Evolutionary conservation across 2,329 filamentous ascomycete genomes (phyloP), one percentile per base, ranked within the genome.

Genomic region (Fusarium sororula): DNA sequence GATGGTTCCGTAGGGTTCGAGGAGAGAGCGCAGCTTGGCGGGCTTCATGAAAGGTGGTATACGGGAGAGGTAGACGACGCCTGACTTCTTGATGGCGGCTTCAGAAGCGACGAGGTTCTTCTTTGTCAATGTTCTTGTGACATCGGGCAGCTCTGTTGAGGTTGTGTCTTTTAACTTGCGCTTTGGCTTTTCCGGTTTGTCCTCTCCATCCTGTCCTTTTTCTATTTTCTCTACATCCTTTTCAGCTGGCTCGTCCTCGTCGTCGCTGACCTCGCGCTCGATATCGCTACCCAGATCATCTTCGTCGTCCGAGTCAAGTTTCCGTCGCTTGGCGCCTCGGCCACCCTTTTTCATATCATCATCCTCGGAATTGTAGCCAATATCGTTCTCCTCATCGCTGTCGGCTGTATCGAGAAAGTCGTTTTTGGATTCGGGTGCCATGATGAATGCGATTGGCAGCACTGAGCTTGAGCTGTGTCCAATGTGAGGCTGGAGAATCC

Each of bases 21-120:
- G 89, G 20, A 95, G 90, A 24, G 91, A 91, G 74, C 93, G 91
- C 45, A 96, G 86, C 79, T 95, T 95, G 58, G 87, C 85, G 12
- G 94, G 93, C 78, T 95, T 95, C 93, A 97, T 96, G 82, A 95
- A 97, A 0, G 94, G 94, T 8, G 94, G 94, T 72, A 96, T 90
- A 67, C 94, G 91, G 9, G 93, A 96, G 70, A 97, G 87, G 83
- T 96, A 97, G 68, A 96, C 87, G 18, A 97, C 93, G 72, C 94
- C 94, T 0, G 93, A 94, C 80, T 91, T 92, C 76, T 90, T 90
- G 68, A 92, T 87, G 28, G 91, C 90, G 41, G 88, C 88, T 71
- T 91, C 89, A 17, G 90, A 89, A 10, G 87, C 86, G 44, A 92
- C 88, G 55, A 93, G 88, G 79, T 93, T 92, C 83, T 93, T 91